Conservation (phyloP, 2,329 filamentous ascomycete genomes). For the Aspergillus hortae region DNA sequence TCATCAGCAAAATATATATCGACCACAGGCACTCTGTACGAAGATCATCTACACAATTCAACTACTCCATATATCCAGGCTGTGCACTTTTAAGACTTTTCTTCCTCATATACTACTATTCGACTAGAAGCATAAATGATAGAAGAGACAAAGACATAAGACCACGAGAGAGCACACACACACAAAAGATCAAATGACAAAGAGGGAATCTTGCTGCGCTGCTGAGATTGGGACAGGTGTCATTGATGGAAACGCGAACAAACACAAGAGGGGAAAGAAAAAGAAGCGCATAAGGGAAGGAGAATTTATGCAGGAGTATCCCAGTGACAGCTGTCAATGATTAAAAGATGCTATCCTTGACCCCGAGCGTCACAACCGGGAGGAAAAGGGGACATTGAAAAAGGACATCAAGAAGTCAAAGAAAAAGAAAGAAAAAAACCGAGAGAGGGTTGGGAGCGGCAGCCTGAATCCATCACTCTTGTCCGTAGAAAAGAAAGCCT, state of each 20-base stretch:
- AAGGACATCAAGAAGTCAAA: conserved; percentile 19
- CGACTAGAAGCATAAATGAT: conserved; percentile 25
- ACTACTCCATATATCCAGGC: background rate
- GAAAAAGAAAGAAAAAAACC: conserved; percentile 11
- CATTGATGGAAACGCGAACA: conserved; percentile 21
- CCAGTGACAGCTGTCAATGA: conserved; percentile 25
- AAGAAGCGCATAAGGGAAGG: conserved; percentile 19
- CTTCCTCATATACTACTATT: conserved; percentile 32
- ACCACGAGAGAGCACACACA: conserved; percentile 23
- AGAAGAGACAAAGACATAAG: conserved; percentile 24
- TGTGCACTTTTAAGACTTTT: conserved; percentile 11
- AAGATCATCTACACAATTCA: too few species aligned
- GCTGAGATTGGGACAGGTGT: conserved; percentile 33
- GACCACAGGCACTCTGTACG: too few species aligned
- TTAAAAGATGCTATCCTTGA: conserved; percentile 34
- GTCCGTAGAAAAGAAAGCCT: conserved; percentile 1
- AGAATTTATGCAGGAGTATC: conserved; percentile 23
- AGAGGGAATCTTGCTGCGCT: conserved; percentile 42
- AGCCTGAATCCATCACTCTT: conserved; percentile 16
- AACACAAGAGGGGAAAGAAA: conserved; percentile 14
- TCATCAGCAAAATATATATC: too few species aligned
- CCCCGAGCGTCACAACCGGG: conserved; percentile 20
- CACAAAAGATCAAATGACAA: conserved; percentile 28
- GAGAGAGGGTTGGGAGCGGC: conserved; percentile 15
- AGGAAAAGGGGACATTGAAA: conserved; percentile 13